Evolutionary conservation across 2,329 filamentous ascomycete genomes (phyloP), one percentile per base, ranked within the genome.

Genomic region (Atkinsonella hypoxylon): DNA sequence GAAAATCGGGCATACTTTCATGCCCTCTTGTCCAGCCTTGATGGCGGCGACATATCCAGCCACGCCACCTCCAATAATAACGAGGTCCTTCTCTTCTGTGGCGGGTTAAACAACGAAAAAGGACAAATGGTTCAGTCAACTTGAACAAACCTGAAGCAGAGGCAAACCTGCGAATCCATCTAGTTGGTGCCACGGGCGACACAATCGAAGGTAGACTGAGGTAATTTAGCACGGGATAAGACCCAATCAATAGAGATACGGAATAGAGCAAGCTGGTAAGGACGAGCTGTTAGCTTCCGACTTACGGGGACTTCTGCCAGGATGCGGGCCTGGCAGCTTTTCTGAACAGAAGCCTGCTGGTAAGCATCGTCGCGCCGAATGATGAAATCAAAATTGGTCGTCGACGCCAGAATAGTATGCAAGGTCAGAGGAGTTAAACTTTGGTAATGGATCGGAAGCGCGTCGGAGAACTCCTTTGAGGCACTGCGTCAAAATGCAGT

Each of bases 41-140:
- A 98, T 98, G 63, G 93, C 93, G 58, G 93, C 91, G 64, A 98
- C 93, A 74, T 98, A 98, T 67, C 93, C 93, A 61, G 91, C 93
- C 64, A 97, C 93, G 75, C 93, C 93, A 69, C 93, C 93, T 64
- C 93, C 93, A 65, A 98, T 95, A 72, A 98, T 90, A 65, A 98
- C 85, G 51, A 98, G 78, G 70, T 98, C 93, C 72, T 95, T 94
- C 70, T 96, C 89, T 70, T 90, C 89, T 89, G 68, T 59, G 53
- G 56, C 55, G 49, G 57, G 76, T 76, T 69, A 74, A 72, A 47
- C 39, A 10, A 40, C 40, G 18, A 43, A 52, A 20, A 46, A 9
- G 26, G 34, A 20, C n/a, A 31, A 44, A 13, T 13, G 10, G 9
- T 5, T 12, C 26, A 18, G 30, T 13, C 1, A 22, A 51, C 48